Percentiles rank a stretch among this genome's conserved stretches.
phyloP scores from a whole-genome alignment of 129 eudicot genomes.

The Artemisia annua region DNA sequence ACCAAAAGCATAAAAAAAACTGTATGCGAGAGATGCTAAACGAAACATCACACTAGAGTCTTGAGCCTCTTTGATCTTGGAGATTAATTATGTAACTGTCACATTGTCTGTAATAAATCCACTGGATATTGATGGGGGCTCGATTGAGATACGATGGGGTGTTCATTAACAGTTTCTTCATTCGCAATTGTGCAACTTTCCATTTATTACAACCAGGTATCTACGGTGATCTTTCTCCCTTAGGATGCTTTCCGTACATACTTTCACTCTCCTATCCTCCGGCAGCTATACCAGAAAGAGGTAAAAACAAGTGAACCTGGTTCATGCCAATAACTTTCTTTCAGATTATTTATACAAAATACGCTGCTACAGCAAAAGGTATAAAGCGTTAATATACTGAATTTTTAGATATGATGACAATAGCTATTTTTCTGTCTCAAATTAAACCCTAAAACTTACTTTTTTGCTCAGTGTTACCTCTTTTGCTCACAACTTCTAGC shows the following conservation, averaged over 20 bases:
- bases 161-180: neutral
- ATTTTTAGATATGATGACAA: no score
- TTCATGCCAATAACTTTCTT: no score
- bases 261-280: neutral
- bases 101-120: neutral
- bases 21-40: neutral
- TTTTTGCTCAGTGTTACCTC: neutral
- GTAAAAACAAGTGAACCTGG: no score
- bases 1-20: neutral
- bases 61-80: neutral
- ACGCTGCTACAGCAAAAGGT: no score
- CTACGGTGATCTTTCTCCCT: neutral
- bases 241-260: neutral
- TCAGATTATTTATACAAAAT: no score
- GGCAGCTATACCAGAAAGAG: no score
- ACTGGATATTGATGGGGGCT: neutral
- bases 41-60: slow-evolving; percentile 4
- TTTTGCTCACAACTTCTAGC: slow-evolving; percentile 1
- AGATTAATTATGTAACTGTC: neutral
- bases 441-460: no score
- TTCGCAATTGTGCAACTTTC: neutral
- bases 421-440: no score
- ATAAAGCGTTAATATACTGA: no score
- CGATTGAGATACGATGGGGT: neutral
- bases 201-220: neutral